A percentile compares a stretch with the other conserved stretches of the same genome.
These are phyloP conservation scores for Raddia guianensis DNA, from an alignment of 176 grass and related monocot genomes.

Conservation along the genomic window DNA sequence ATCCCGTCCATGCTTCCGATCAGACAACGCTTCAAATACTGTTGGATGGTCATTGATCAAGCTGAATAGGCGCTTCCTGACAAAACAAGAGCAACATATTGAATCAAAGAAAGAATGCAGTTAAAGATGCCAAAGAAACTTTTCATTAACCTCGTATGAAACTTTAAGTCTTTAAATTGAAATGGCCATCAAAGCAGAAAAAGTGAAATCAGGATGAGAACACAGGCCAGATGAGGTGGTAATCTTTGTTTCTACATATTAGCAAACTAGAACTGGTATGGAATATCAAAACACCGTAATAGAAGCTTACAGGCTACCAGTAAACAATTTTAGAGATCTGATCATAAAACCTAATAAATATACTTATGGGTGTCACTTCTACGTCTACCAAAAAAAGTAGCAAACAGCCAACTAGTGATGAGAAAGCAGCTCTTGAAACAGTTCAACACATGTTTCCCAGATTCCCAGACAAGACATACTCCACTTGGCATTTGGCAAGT, in stretches of 20 bases:
- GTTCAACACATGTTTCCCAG: no score
- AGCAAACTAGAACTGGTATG: background rate
- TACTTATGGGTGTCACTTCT: background rate
- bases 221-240: background rate
- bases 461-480: no score
- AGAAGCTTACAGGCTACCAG: background rate
- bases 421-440: background rate
- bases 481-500: no score
- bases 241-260: background rate
- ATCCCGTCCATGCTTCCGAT: slow-evolving; percentile 50
- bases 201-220: slow-evolving; percentile 4
- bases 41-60: slow-evolving; percentile 69
- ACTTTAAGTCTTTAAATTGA: slow-evolving; percentile 10
- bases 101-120: background rate
- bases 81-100: slow-evolving; percentile 16
- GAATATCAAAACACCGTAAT: background rate
- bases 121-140: slow-evolving; percentile 5
- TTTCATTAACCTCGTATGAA: slow-evolving; percentile 8
- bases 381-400: background rate
- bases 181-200: background rate
- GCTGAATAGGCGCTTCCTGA: slow-evolving; percentile 67
- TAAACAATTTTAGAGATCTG: background rate
- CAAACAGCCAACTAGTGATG: background rate
- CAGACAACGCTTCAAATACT: slow-evolving; percentile 56
- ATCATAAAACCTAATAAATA: background rate